These are phyloP conservation scores for Friedmanniomyces endolithicus DNA, from an alignment of 495 filamentous ascomycete genomes.

Conservation along the genomic window DNA sequence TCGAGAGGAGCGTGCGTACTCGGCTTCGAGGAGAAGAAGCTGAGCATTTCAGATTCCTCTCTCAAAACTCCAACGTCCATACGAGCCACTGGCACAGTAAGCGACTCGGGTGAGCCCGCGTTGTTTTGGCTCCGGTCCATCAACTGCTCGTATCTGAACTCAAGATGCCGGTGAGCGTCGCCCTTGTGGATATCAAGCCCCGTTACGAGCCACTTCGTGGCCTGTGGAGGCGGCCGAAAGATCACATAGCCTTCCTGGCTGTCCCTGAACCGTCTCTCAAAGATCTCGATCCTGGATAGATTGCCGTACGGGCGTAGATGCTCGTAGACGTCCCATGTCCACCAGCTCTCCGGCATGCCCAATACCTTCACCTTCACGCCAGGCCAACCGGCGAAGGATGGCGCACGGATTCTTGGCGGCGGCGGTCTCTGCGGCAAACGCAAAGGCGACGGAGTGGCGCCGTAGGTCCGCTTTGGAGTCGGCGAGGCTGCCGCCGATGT, in stretches of 20 bases:
- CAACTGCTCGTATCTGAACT: neutral
- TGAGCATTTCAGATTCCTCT: neutral
- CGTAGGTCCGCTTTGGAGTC: neutral
- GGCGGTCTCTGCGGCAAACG: neutral
- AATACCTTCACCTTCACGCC: conserved; percentile 11
- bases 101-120: neutral
- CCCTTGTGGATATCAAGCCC: neutral
- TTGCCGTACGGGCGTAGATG: conserved; percentile 13
- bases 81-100: neutral
- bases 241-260: conserved; percentile 12
- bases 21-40: neutral
- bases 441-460: neutral
- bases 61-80: neutral
- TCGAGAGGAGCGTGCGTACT: neutral
- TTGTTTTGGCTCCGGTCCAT: neutral
- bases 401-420: neutral
- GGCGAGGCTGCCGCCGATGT: neutral
- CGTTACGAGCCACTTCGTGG: neutral
- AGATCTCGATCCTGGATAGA: conserved; percentile 18
- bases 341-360: conserved; percentile 3
- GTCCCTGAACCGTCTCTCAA: neutral
- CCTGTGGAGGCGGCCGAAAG: conserved; percentile 13
- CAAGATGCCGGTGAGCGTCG: neutral
- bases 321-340: conserved; percentile 19
- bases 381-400: neutral